A percentile compares a stretch with the other conserved stretches of the same genome.
phyloP scores from a whole-genome alignment of 345 rosid species.

The Populus davidiana region DNA sequence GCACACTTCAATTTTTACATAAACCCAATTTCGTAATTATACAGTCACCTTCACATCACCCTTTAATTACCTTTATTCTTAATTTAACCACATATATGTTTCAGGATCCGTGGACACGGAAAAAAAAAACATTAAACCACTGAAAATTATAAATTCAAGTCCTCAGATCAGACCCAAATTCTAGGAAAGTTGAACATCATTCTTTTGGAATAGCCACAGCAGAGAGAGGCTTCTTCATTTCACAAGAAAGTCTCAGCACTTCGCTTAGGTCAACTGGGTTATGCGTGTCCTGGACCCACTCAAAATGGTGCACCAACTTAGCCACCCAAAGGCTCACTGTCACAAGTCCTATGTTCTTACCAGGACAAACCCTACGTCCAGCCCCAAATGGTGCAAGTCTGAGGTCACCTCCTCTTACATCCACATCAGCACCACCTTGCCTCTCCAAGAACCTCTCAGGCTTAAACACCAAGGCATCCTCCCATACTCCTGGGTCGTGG shows the following conservation, averaged over 20 bases:
- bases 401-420: conserved; percentile 39
- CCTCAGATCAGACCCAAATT: neutral
- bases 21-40: neutral
- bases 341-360: conserved; percentile 43
- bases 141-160: neutral
- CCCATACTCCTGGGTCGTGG: conserved; percentile 46
- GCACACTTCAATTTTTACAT: neutral
- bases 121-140: neutral
- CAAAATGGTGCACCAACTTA: conserved; percentile 35
- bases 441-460: conserved; percentile 41
- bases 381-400: conserved; percentile 64
- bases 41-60: neutral
- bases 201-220: conserved; percentile 33
- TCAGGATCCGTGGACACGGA: neutral
- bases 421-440: conserved; percentile 30
- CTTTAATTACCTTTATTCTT: neutral
- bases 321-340: conserved; percentile 51
- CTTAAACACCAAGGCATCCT: conserved; percentile 31
- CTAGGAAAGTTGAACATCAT: neutral
- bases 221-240: conserved; percentile 47
- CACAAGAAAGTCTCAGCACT: conserved; percentile 41
- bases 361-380: conserved; percentile 57
- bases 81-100: neutral
- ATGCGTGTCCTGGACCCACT: conserved; percentile 39
- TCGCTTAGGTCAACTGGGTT: conserved; percentile 40